Base-by-base conservation (phyloP, 2,329 filamentous ascomycete genomes). In the Cladosporium sp. region DNA sequence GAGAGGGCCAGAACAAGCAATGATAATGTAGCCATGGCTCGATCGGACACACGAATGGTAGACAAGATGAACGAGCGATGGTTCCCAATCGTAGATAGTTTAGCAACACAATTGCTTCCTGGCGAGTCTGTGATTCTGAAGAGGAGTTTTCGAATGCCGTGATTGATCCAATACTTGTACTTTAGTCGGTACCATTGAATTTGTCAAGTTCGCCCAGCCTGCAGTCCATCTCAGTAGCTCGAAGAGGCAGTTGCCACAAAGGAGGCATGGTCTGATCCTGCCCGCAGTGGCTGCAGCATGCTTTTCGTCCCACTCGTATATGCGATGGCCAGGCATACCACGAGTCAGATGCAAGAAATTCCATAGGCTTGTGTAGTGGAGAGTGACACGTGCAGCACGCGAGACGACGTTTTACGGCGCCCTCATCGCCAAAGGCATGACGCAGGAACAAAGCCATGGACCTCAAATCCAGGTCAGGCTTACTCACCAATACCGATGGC, bases 361-460 rank as follows among this genome's bases (percentile, higher is more conserved):
- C 26, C n/a, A 53, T 53, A 30, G 49, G 49, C 13, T 53, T 18
- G 36, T 6, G 16, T 43, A n/a, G 36, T 43, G 10, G 18, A 43
- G 16, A 43, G 36, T 43, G 18, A 43, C 36, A 43, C 18, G 53
- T 16, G n/a, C 48, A 54, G 34, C n/a, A 39, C 23, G 59, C 8
- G 39, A 30, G 21, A 56, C n/a, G 5, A 30, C 49, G 23, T 46
- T 43, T 43, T 56, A 56, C 48, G 25, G 28, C 21, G 21, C 46
- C n/a, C n/a, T 36, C 11, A 8, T 61, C 11, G 43, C 30, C 25
- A 8, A 26, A 53, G 46, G 46, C 58, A 53, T 46, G 43, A 61
- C 25, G 58, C 58, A 53, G 58, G 46, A 61, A 53, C 30, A 32
- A 39, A 34, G 58, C 48, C 58, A 57, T 57, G 14, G 21, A 30